These are phyloP conservation scores for Ogataea siamensis DNA, from an alignment of 805 yeast species.

Conservation along the genomic window DNA sequence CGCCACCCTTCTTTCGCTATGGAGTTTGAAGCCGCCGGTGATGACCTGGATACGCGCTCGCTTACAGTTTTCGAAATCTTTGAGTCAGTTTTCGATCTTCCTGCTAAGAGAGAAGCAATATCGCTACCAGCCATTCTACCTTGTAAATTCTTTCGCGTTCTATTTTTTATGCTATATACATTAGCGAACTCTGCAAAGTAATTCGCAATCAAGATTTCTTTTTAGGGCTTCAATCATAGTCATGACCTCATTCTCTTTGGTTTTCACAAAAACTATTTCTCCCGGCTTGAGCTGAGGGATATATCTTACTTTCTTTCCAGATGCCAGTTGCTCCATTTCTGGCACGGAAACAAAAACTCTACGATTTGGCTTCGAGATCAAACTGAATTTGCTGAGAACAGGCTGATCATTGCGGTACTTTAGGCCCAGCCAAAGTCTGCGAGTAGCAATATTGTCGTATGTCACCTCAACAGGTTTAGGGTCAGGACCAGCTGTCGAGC, in stretches of 20 bases:
- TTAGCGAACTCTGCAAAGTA: slow-evolving; percentile 65
- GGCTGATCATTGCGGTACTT: slow-evolving; percentile 82
- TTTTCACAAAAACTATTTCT: slow-evolving; percentile 71
- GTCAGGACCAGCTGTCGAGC: slow-evolving; percentile 85
- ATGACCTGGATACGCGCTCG: neutral
- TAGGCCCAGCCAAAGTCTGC: slow-evolving; percentile 89
- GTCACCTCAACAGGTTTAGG: slow-evolving; percentile 69
- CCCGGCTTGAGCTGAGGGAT: slow-evolving; percentile 86
- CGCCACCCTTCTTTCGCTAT: slow-evolving; percentile 1
- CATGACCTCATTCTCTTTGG: slow-evolving; percentile 48
- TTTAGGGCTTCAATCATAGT: slow-evolving; percentile 87
- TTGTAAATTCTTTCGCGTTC: slow-evolving; percentile 9
- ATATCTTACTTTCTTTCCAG: slow-evolving; percentile 72
- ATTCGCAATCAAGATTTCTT: slow-evolving; percentile 68
- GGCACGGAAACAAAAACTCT: slow-evolving; percentile 58
- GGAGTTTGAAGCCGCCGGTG: neutral
- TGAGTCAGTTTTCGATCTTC: neutral
- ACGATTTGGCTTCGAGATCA: slow-evolving; percentile 84
- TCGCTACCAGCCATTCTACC: slow-evolving; percentile 1
- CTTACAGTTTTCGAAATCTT: neutral
- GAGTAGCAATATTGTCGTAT: slow-evolving; percentile 78
- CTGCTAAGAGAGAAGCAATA: slow-evolving; percentile 1
- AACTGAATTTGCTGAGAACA: slow-evolving; percentile 65
- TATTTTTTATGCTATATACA: slow-evolving; percentile 12
- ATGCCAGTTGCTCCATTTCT: slow-evolving; percentile 70